Evolutionary conservation across 345 rosid species (phyloP).

Genomic region (Gossypium turneri): DNA sequence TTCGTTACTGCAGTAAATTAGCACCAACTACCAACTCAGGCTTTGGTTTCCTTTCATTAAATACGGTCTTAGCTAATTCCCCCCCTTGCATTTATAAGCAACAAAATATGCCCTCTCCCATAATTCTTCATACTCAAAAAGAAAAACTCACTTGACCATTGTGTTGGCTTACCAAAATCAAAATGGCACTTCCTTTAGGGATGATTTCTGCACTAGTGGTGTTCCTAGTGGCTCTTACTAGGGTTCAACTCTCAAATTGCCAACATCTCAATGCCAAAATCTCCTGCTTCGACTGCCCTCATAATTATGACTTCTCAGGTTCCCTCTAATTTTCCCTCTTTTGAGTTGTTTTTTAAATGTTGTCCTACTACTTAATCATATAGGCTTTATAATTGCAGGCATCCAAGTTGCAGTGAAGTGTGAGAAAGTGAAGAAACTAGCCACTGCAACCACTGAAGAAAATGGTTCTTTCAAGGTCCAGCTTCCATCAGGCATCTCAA

Average conservation of each 20-base stretch:
- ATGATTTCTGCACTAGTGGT: slow-evolving; percentile 21
- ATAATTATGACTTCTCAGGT: slow-evolving; percentile 60
- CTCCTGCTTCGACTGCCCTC: slow-evolving; percentile 61
- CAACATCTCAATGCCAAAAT: slow-evolving; percentile 44
- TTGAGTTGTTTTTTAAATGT: too few species aligned
- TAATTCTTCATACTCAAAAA: slow-evolving; percentile 18
- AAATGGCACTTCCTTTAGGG: slow-evolving; percentile 35
- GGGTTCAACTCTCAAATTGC: slow-evolving; percentile 36
- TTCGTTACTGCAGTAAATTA: slow-evolving; percentile 8
- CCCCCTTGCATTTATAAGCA: slow-evolving; percentile 23
- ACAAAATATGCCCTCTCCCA: background rate
- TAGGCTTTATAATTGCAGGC: slow-evolving; percentile 33
- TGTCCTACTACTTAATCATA: too few species aligned
- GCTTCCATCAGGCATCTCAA: slow-evolving; percentile 34
- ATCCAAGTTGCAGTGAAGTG: slow-evolving; percentile 62
- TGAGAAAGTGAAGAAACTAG: slow-evolving; percentile 34
- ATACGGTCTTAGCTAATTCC: slow-evolving; percentile 10
- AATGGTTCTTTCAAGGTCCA: slow-evolving; percentile 55
- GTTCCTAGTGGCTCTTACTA: slow-evolving; percentile 35
- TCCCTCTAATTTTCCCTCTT: background rate
- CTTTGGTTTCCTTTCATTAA: slow-evolving; percentile 24
- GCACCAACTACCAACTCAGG: slow-evolving; percentile 7
- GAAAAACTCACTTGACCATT: background rate
- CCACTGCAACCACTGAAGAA: slow-evolving; percentile 37
- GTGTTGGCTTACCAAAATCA: slow-evolving; percentile 25